Base-by-base conservation (phyloP, 176 grass and related monocot species). In the Tuctoria greenei region DNA sequence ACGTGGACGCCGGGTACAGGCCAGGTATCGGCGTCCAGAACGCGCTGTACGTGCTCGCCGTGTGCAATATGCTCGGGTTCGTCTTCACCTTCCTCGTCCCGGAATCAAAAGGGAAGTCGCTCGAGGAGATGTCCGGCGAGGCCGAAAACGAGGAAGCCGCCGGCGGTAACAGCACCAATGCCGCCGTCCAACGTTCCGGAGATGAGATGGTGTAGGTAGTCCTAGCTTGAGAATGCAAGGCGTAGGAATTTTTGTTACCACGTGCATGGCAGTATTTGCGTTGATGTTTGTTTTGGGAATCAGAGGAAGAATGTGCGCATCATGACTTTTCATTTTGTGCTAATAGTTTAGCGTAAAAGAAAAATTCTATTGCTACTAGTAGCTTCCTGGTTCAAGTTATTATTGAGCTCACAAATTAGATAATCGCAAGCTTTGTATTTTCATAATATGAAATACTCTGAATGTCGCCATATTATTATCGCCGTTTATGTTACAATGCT, bases 101-200 rank as follows among this genome's bases (percentile, higher is more conserved):
- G 41, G 89, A 92, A 24, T 69, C 89, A 3, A 92, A 88, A 52
- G 89, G 89, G 46, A 88, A 71, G 62, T 92, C 89, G 18, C 81
- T 92, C 0, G 89, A 92, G 78, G 89, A 92, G 72, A 66, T 85
- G 43, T 74, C 89, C 8, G 79, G 71, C 18, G 89, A 92, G 57
- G 80, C 75, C 62, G 15, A 61, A 27, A 67, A 80, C 4, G 55
- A 85, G 42, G 55, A 76, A 59, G 27, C 8, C 24, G 3, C 34
- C n/a, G 68, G 57, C n/a, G 68, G 57, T 17, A 4, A 71, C 16
- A 28, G 43, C 16, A 36, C 15, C 34, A 41, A 27, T 1, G 8
- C 27, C 40, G 8, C 27, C 40, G 66, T 26, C 56, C 67, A 4
- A 23, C 34, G 6, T 14, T 41, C 58, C 15, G 58, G 23, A 21